Conservation (phyloP, 768 basidiomycete genomes). For the Collybia sp. region DNA sequence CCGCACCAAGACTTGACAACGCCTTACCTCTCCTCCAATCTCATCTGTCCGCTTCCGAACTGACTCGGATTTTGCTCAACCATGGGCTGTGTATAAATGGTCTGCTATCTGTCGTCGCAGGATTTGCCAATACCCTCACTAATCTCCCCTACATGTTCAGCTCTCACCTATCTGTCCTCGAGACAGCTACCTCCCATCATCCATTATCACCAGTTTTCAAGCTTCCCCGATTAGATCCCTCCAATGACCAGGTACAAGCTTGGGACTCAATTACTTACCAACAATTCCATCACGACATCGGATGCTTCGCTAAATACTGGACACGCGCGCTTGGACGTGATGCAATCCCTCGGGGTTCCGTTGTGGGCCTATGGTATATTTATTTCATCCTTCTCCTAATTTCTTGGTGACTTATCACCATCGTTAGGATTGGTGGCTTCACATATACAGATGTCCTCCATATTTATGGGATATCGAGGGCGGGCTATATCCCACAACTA, state of each 20-base stretch:
- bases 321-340: constrained; percentile 31
- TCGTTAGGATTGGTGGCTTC: constrained; percentile 54
- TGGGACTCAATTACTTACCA: constrained; percentile 21
- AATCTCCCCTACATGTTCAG: constrained; percentile 16
- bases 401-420: constrained; percentile 7
- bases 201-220: constrained; percentile 46
- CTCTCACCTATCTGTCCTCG: constrained; percentile 53
- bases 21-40: constrained; percentile 8
- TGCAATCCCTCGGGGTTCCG: constrained; percentile 40
- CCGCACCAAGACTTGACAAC: constrained; percentile 16
- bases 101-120: not conserved
- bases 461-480: constrained; percentile 59
- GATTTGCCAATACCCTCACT: not conserved
- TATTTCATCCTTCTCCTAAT: not conserved
- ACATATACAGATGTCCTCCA: constrained; percentile 58
- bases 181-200: constrained; percentile 38
- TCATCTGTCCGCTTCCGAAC: not conserved
- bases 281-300: constrained; percentile 52
- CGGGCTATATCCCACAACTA: constrained; percentile 65
- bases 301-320: constrained; percentile 54
- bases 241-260: constrained; percentile 10
- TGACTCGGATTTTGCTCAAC: not conserved
- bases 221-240: constrained; percentile 38
- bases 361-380: constrained; percentile 59
- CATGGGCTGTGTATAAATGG: not conserved